phyloP scores from a whole-genome alignment of 352 stramenopile species.

The Pythium pectinolyticum region DNA sequence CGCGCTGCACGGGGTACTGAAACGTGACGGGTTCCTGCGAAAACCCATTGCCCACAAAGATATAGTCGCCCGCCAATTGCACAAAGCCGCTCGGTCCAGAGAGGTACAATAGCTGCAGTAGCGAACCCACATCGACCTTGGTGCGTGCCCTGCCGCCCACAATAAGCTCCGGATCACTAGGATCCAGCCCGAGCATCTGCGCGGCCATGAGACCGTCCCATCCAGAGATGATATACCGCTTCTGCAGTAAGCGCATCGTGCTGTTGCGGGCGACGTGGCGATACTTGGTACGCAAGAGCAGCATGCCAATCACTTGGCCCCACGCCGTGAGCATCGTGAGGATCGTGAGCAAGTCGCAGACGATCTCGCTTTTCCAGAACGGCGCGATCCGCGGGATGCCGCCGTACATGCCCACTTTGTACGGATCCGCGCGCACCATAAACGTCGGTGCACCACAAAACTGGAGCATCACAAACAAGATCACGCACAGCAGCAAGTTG shows the following conservation, averaged over 20 bases:
- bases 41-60: conserved; percentile 49
- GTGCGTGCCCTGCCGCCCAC: conserved; percentile 29
- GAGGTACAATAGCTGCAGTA: conserved; percentile 52
- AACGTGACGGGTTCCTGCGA: conserved; percentile 35
- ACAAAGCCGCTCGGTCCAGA: conserved; percentile 54
- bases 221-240: conserved; percentile 52
- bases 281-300: conserved; percentile 51
- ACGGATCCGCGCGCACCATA: conserved; percentile 40
- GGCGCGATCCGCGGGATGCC: conserved; percentile 35
- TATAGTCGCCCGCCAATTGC: conserved; percentile 48
- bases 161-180: conserved; percentile 33
- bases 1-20: conserved; percentile 37
- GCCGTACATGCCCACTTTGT: conserved; percentile 49
- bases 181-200: conserved; percentile 52
- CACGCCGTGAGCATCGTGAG: conserved; percentile 37
- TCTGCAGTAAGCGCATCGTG: conserved; percentile 45
- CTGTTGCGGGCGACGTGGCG: conserved; percentile 46
- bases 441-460: conserved; percentile 43
- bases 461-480: conserved; percentile 47
- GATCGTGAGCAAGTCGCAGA: conserved; percentile 51
- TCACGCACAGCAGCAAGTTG: conserved; percentile 50
- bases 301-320: conserved; percentile 30
- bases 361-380: conserved; percentile 62
- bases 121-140: conserved; percentile 43
- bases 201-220: conserved; percentile 49